Percentiles rank a stretch among this genome's conserved stretches.
Evolutionary conservation across 805 yeast genomes (phyloP).

Genomic region (Schwanniomyces polymorphus): DNA sequence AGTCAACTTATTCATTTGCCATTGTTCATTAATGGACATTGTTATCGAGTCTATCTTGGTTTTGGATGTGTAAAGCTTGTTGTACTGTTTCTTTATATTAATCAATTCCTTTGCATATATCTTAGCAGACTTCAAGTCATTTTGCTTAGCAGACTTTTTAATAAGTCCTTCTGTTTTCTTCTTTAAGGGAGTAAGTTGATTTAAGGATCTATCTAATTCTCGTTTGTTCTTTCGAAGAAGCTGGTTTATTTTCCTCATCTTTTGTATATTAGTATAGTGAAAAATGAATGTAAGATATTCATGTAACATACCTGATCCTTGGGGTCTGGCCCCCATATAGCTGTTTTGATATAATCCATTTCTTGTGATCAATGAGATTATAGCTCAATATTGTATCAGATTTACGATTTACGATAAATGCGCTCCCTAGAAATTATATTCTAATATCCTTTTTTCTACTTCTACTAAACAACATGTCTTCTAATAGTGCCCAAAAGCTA

Average conservation of each 20-base stretch:
- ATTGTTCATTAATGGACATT: conserved; percentile 89
- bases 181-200: conserved; percentile 57
- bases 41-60: conserved; percentile 85
- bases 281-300: background rate
- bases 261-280: conserved; percentile 1
- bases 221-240: conserved; percentile 82
- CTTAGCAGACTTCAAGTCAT: conserved; percentile 73
- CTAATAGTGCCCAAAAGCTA: conserved; percentile 15
- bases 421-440: background rate
- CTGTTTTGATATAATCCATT: conserved; percentile 84
- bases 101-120: conserved; percentile 81
- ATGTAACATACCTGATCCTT: conserved; percentile 65
- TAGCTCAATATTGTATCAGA: too few relatives aligned
- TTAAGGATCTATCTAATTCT: conserved; percentile 77
- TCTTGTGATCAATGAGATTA: background rate
- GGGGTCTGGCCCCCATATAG: conserved; percentile 97
- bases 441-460: background rate
- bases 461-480: background rate
- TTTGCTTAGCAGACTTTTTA: conserved; percentile 70
- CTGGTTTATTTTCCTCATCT: conserved; percentile 73
- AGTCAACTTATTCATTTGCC: conserved; percentile 78
- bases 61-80: conserved; percentile 72
- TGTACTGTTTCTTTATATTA: conserved; percentile 69
- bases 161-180: conserved; percentile 78
- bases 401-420: background rate